A percentile compares a stretch with the other conserved stretches of the same genome.
These are phyloP conservation scores for Rhizophagus prolifer DNA, from an alignment of 192 early-diverging fungal species.

Conservation along the genomic window DNA sequence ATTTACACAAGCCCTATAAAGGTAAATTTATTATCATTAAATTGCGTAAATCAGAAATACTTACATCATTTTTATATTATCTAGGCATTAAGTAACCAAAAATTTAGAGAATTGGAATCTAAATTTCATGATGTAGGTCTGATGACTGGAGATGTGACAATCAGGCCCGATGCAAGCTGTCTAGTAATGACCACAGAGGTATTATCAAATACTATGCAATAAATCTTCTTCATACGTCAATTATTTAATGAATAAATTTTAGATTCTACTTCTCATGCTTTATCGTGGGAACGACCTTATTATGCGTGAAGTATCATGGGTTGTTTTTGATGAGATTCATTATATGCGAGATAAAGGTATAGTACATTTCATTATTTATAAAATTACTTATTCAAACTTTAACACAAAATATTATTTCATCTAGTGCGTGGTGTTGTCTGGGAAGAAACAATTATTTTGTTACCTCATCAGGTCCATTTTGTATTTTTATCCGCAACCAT, in stretches of 20 bases:
- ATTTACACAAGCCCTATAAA: conserved; percentile 99
- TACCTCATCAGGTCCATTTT: conserved; percentile 89
- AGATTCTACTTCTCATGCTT: conserved; percentile 96
- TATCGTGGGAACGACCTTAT: conserved; percentile 95
- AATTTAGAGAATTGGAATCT: conserved; percentile 91
- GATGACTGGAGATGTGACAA: conserved; percentile 98
- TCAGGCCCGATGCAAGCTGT: conserved; percentile 89
- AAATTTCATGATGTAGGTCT: conserved; percentile 98
- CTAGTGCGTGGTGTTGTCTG: conserved; percentile 91
- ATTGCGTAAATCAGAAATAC: conserved; percentile 76
- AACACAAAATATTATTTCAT: background rate
- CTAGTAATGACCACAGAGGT: conserved; percentile 96
- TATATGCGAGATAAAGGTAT: conserved; percentile 93
- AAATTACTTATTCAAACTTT: conserved; percentile 16
- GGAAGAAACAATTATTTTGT: conserved; percentile 97
- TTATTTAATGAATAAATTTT: conserved; percentile 50
- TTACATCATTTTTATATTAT: background rate
- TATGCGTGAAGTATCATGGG: conserved; percentile 96
- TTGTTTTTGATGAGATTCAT: conserved; percentile 98
- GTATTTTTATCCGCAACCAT: conserved; percentile 98
- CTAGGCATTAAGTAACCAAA: conserved; percentile 95
- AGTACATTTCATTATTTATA: conserved; percentile 1
- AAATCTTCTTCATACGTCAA: conserved; percentile 51
- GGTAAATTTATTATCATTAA: conserved; percentile 46
- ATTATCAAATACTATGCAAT: background rate